Evolutionary conservation across 805 yeast species (phyloP), one percentile per base, ranked within the genome.

Genomic region (Candida palmyrensis): DNA sequence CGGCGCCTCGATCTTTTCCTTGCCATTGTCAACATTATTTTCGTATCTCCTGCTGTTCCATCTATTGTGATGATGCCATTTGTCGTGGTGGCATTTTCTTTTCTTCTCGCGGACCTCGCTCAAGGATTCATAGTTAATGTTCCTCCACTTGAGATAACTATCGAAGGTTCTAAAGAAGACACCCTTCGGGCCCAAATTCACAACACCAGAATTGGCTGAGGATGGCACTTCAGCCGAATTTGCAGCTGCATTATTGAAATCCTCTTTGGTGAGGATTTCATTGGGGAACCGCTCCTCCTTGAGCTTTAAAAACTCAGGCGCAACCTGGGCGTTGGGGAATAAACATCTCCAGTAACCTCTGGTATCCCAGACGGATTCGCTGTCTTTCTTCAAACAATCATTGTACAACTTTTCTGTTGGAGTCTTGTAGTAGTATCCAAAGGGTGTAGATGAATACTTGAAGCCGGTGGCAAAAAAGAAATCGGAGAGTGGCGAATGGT

Each of bases 301-400:
- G 43, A 43, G 32, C 46, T 42, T 40, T 54, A 63, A 42, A 33
- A 61, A 27, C 38, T 51, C 36, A 48, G 63, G 32, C 45, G 68
- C 41, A 39, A 64, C 30, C 55, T 58, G 48, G 21, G 57, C 38
- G 42, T 68, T 68, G 9, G 96, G 95, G 55, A 89, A 82, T 29
- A 90, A 61, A 59, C 97, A 90, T 50, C 89, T 74, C 97, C 97
- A 90, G 55, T 79, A 73, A 0, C 97, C 97, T 15, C 71, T 67
- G 23, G 74, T 59, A 51, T 87, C 94, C 96, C 97, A 90, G 9
- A 77, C 79, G 0, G 86, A 74, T 5, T 71, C 59, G 3, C 98
- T 97, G 6, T 76, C 61, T 22, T 70, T 59, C 14, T 72, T 73
- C 40, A 71, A 45, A 56, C 97, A 90, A 29, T 73, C 66, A 33